Base-by-base conservation (phyloP, 2,329 filamentous ascomycete species). In the Amauroascus verrucosus region DNA sequence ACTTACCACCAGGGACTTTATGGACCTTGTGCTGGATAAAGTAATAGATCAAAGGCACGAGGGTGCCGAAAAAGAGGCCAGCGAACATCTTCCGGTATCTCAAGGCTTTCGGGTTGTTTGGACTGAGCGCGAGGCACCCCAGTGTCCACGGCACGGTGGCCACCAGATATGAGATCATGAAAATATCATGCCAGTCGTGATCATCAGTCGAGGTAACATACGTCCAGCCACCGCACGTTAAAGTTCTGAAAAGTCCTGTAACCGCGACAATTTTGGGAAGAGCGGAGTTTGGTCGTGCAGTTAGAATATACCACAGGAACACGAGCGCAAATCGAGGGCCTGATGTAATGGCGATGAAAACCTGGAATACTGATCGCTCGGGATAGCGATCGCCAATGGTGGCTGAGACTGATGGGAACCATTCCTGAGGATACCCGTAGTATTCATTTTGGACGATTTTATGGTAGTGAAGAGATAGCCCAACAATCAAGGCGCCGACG, bases 21-120 rank as follows among this genome's bases (percentile, higher is more conserved):
- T 98, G 89, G 50, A 98, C 87, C 72, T 98, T 98, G 77, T 98
- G 93, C 70, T 96, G 93, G 59, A 98, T 95, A 68, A 96, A 98
- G 68, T 89, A 98, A 75, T 96, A 97, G 18, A 97, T 79, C 67
- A 98, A 75, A 28, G 90, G 90, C 46, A 96, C 78, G 28, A 98
- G 77, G 3, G 89, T 94, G 50, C 85, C 88, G 65, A 97, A 98
- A 74, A 98, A 98, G 38, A 83, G 77, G 30, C 80, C 76, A 3
- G 86, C 88, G 51, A 97, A 73, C 59, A 85, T 82, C 73, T 95
- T 97, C 61, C 93, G 81, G 70, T 94, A 95, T 71, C 85, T 89
- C 66, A 96, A 78, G 6, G 93, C 88, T 57, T 75, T 80, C 11
- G 84, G 78, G 67, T 96, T 95, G 54, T 84, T 82, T 9, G 91